phyloP scores from a whole-genome alignment of 1,284 basidiomycete species.

The Irpex sp. region DNA sequence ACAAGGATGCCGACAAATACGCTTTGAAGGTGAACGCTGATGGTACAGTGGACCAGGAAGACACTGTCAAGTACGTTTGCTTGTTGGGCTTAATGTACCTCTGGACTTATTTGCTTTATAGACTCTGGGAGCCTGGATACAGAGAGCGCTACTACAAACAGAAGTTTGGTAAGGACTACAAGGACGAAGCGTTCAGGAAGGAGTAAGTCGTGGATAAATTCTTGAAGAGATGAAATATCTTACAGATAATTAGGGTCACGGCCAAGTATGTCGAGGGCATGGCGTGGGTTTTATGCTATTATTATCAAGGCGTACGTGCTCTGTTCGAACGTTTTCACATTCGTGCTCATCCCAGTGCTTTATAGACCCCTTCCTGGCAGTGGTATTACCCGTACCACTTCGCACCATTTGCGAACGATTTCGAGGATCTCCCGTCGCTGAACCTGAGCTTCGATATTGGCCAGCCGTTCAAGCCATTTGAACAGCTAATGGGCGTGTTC shows the following conservation, averaged over 20 bases:
- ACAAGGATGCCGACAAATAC: conserved; percentile 27
- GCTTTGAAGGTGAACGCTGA: conserved; percentile 79
- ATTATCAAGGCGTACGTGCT: conserved; percentile 89
- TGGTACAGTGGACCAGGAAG: conserved; percentile 89
- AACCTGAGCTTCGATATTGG: conserved; percentile 79
- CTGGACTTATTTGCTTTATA: conserved; percentile 25
- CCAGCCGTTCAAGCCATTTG: conserved; percentile 93
- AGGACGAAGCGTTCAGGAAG: conserved; percentile 73
- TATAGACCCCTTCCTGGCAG: conserved; percentile 93
- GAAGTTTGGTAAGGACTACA: conserved; percentile 84
- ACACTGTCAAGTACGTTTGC: conserved; percentile 82
- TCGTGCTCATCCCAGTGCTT: not conserved
- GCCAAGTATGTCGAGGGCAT: conserved; percentile 90
- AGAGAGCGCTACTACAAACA: conserved; percentile 92
- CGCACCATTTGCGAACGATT: conserved; percentile 97
- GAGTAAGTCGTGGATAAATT: conserved; percentile 44
- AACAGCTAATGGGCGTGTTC: conserved; percentile 98
- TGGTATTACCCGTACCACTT: conserved; percentile 99
- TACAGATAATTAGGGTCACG: conserved; percentile 57
- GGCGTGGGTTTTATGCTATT: conserved; percentile 96
- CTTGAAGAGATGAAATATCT: not conserved
- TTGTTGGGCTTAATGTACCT: not conserved
- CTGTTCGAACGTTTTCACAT: not conserved
- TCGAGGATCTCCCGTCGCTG: conserved; percentile 77
- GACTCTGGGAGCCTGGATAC: conserved; percentile 94